phyloP scores from a whole-genome alignment of 164 flowering plant species.

The Pachysandra terminalis region DNA sequence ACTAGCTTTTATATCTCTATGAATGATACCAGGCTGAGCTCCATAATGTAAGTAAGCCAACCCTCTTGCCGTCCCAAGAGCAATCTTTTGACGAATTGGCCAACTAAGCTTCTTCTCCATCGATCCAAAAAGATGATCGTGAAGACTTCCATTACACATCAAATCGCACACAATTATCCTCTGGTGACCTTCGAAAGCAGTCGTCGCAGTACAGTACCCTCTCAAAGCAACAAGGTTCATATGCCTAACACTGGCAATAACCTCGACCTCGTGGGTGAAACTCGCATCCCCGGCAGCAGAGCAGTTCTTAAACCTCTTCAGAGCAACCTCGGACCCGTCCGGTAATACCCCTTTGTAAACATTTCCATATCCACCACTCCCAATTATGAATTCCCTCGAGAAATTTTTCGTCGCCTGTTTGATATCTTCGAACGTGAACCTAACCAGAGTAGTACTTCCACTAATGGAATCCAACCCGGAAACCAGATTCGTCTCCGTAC shows the following conservation, averaged over 20 bases:
- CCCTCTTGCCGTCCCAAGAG: too few species aligned
- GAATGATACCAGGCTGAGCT: constrained; percentile 71
- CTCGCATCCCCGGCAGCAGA: constrained; percentile 74
- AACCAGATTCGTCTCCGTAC: constrained; percentile 13
- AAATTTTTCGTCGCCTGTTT: constrained; percentile 67
- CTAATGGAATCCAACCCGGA: constrained; percentile 47
- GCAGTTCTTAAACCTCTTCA: constrained; percentile 87
- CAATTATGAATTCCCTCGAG: constrained; percentile 59
- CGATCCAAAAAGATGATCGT: too few species aligned
- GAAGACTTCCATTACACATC: too few species aligned
- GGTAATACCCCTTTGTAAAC: constrained; percentile 65
- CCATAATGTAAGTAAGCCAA: too few species aligned
- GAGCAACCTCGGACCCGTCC: constrained; percentile 72
- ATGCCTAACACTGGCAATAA: too few species aligned
- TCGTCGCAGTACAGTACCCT: too few species aligned
- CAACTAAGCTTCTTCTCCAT: too few species aligned
- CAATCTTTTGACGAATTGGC: too few species aligned
- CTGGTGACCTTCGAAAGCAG: too few species aligned
- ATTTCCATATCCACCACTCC: constrained; percentile 86
- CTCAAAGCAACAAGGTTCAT: too few species aligned
- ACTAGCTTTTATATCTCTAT: constrained; percentile 84
- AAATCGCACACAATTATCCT: too few species aligned
- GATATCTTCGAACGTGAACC: constrained; percentile 63
- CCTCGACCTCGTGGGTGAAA: too few species aligned
- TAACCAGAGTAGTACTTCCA: constrained; percentile 49